phyloP scores from a whole-genome alignment of 129 eudicot genomes.

The Lonicera japonica region DNA sequence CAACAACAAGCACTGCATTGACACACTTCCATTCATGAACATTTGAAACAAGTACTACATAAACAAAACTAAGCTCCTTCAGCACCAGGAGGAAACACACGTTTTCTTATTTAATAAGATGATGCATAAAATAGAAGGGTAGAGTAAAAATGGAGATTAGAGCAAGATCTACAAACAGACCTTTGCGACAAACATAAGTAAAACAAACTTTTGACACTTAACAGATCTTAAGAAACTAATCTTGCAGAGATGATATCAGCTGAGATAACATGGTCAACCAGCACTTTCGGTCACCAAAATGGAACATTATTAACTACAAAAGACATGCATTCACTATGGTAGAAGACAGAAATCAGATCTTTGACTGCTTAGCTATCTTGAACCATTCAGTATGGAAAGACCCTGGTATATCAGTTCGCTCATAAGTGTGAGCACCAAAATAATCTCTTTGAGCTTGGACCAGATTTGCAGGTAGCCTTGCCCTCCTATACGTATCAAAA shows the following conservation, averaged over 20 bases:
- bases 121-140: too few relatives aligned
- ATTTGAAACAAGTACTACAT: background rate
- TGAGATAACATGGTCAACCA: conserved; percentile 4
- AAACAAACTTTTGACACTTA: background rate
- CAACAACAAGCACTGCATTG: too few relatives aligned
- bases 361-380: conserved; percentile 54
- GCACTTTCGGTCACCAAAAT: background rate
- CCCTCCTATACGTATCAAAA: conserved; percentile 68
- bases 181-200: conserved; percentile 10
- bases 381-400: conserved; percentile 69
- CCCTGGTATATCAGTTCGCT: conserved; percentile 54
- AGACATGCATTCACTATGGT: background rate
- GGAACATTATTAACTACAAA: conserved; percentile 9
- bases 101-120: background rate
- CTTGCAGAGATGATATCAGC: background rate
- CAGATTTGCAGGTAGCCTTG: conserved; percentile 56
- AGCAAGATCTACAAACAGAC: conserved; percentile 1
- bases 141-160: background rate
- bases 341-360: conserved; percentile 22
- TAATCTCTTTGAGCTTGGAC: conserved; percentile 77
- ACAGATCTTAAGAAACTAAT: conserved; percentile 3
- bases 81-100: background rate
- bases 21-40: too few relatives aligned
- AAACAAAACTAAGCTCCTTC: background rate
- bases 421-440: conserved; percentile 69